phyloP scores from a whole-genome alignment of 495 filamentous ascomycete genomes.

The Acidomyces sp. region DNA sequence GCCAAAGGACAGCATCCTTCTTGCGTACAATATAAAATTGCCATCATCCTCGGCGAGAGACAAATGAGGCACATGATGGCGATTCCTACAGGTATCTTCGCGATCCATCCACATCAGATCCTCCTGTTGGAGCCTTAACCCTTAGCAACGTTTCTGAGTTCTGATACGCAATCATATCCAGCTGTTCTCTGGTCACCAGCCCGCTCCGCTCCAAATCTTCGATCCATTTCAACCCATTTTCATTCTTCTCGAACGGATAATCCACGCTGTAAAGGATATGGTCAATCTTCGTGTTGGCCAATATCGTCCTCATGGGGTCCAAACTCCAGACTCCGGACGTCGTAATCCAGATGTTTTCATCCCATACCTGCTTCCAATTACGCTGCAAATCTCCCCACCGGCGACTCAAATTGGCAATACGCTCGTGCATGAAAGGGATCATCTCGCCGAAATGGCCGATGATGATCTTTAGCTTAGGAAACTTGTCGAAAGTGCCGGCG shows the following conservation, averaged over 20 bases:
- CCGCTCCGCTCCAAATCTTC: conserved; percentile 39
- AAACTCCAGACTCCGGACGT: conserved; percentile 30
- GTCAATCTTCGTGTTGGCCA: conserved; percentile 38
- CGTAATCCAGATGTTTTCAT: conserved; percentile 33
- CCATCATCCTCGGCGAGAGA: no score
- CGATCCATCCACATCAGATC: conserved; percentile 2
- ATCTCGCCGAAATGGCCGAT: conserved; percentile 38
- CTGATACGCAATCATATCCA: conserved; percentile 39
- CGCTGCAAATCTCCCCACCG: conserved; percentile 23
- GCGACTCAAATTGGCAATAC: conserved; percentile 23
- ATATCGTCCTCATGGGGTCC: conserved; percentile 26
- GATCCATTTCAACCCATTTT: conserved; percentile 35
- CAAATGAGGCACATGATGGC: no score
- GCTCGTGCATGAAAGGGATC: conserved; percentile 34
- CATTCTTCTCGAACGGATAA: conserved; percentile 42
- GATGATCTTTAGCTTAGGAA: conserved; percentile 34
- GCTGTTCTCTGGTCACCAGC: conserved; percentile 37
- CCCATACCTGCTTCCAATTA: conserved; percentile 31
- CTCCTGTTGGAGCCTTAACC: conserved; percentile 23
- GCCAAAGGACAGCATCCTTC: no score
- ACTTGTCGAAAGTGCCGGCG: conserved; percentile 37
- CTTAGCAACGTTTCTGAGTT: conserved; percentile 44
- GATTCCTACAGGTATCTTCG: no score
- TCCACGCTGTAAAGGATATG: conserved; percentile 46
- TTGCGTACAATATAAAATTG: no score